Percentiles rank a stretch among this genome's conserved stretches.
These are phyloP conservation scores for Sphagnum tenellum DNA, from an alignment of 225 moss, liverwort and hornwort genomes.

Conservation along the genomic window DNA sequence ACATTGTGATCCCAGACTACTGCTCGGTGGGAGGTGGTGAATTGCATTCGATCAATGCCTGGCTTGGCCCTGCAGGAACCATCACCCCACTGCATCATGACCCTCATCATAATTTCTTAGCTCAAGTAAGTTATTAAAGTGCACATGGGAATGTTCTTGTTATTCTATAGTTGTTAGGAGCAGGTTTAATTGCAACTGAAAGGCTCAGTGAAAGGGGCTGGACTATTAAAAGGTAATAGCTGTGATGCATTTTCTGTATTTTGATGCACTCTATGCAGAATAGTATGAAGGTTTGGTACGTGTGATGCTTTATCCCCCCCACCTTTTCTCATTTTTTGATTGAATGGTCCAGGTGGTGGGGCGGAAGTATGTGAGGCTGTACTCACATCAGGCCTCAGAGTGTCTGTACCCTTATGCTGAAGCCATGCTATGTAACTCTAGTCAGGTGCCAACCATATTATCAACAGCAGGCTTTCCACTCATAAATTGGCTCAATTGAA, in stretches of 20 bases:
- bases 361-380: constrained; percentile 80
- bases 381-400: constrained; percentile 44
- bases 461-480: no score
- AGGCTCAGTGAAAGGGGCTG: no score
- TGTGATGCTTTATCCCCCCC: no score
- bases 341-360: constrained; percentile 66
- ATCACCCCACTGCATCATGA: constrained; percentile 86
- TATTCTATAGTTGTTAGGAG: neutral
- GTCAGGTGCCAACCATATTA: constrained; percentile 45
- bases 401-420: constrained; percentile 75
- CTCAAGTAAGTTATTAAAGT: constrained; percentile 39
- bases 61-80: constrained; percentile 88
- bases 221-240: no score
- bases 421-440: constrained; percentile 86
- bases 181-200: no score
- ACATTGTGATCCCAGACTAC: constrained; percentile 83
- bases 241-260: no score
- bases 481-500: no score
- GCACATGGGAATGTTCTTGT: neutral
- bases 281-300: neutral
- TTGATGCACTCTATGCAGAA: no score
- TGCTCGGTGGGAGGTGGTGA: constrained; percentile 79
- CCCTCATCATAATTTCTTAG: constrained; percentile 86
- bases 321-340: no score
- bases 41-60: constrained; percentile 78